A percentile compares a stretch with the other conserved stretches of the same genome.
phyloP scores from a whole-genome alignment of 306 rosid genomes.

The Trifolium pratense region DNA sequence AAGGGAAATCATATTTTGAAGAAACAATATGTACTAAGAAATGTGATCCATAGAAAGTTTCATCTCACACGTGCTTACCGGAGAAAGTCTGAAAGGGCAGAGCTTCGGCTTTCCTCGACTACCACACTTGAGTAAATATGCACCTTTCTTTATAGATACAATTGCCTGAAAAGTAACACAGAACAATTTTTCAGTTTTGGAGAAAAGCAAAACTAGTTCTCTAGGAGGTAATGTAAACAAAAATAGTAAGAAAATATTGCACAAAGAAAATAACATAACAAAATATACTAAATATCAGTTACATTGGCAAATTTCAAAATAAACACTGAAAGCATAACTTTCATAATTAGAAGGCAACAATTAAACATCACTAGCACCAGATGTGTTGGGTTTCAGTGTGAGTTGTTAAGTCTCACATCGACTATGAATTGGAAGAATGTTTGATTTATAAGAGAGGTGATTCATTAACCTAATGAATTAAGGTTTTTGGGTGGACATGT shows the following conservation, averaged over 20 bases:
- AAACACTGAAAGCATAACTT: background rate
- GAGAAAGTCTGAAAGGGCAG: slow-evolving; percentile 80
- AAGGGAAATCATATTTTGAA: background rate
- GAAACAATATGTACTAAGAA: slow-evolving; percentile 27
- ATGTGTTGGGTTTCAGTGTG: too few species aligned
- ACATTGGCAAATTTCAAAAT: background rate
- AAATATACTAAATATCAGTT: background rate
- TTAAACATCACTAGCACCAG: background rate
- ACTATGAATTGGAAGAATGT: too few species aligned
- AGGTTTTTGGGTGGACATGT: too few species aligned
- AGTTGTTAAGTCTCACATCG: too few species aligned
- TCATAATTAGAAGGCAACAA: background rate
- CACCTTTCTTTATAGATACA: slow-evolving; percentile 85
- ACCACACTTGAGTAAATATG: slow-evolving; percentile 77
- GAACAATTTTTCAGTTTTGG: slow-evolving; percentile 29
- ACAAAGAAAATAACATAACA: slow-evolving; percentile 32
- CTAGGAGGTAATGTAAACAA: slow-evolving; percentile 13
- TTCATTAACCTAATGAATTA: too few species aligned
- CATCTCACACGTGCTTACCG: slow-evolving; percentile 48
- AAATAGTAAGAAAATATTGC: slow-evolving; percentile 16
- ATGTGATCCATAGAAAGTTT: slow-evolving; percentile 23
- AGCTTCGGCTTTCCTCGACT: slow-evolving; percentile 82
- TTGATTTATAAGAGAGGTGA: too few species aligned
- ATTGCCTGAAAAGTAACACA: slow-evolving; percentile 62
- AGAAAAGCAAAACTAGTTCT: slow-evolving; percentile 21